phyloP scores from a whole-genome alignment of 495 filamentous ascomycete genomes.

The Annulohypoxylon bovei region DNA sequence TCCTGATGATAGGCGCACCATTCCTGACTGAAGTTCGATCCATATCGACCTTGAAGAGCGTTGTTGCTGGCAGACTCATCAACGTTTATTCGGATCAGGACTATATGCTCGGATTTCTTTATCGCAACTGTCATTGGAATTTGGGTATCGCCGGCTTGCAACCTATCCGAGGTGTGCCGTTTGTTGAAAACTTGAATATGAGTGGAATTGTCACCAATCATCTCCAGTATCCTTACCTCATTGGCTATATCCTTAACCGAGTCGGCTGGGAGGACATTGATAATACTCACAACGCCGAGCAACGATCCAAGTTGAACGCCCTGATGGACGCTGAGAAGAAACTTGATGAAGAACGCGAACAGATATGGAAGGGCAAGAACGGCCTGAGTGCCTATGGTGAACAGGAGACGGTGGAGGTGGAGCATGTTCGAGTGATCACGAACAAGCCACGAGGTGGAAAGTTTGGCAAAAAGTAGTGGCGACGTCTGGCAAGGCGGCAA shows the following conservation, averaged over 20 bases:
- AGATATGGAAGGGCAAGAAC: neutral
- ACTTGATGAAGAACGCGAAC: slow-evolving; percentile 40
- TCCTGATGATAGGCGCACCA: slow-evolving; percentile 83
- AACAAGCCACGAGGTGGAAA: slow-evolving; percentile 3
- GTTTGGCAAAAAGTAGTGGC: slow-evolving; percentile 6
- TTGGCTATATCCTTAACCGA: slow-evolving; percentile 63
- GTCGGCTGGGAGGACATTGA: slow-evolving; percentile 67
- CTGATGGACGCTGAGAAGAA: slow-evolving; percentile 39
- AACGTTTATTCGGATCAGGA: slow-evolving; percentile 70
- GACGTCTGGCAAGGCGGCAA: neutral
- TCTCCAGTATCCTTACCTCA: slow-evolving; percentile 62
- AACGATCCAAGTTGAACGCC: slow-evolving; percentile 46
- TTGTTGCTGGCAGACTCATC: slow-evolving; percentile 65
- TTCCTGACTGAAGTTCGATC: slow-evolving; percentile 66
- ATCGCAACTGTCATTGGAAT: slow-evolving; percentile 62
- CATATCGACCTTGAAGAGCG: slow-evolving; percentile 65
- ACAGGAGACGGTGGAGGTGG: neutral
- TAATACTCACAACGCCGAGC: slow-evolving; percentile 52
- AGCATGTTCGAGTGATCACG: neutral
- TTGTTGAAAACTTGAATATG: slow-evolving; percentile 68
- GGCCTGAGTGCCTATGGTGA: slow-evolving; percentile 15
- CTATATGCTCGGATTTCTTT: slow-evolving; percentile 69
- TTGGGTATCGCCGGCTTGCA: slow-evolving; percentile 69
- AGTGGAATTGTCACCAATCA: slow-evolving; percentile 65
- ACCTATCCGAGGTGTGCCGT: slow-evolving; percentile 60